Conservation (phyloP, 305 asterid genomes). For the Euphrasia arctica region DNA sequence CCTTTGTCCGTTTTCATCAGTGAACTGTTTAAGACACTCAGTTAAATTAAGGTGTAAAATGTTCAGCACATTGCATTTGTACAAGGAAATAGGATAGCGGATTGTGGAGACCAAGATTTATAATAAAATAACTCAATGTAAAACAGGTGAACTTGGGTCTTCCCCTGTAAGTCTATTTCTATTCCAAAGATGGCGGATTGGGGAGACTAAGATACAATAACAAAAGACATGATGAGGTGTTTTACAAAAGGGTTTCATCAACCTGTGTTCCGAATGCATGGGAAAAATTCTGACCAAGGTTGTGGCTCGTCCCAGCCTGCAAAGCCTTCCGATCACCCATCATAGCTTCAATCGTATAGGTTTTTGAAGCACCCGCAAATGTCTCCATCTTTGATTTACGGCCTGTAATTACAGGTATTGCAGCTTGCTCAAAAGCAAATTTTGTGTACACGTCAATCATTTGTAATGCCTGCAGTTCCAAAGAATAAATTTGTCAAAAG, state of each 20-base stretch:
- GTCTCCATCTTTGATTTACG: slow-evolving; percentile 92
- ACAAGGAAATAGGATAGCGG: slow-evolving; percentile 17
- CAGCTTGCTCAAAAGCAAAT: slow-evolving; percentile 96
- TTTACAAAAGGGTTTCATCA: slow-evolving; percentile 15
- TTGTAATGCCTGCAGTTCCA: slow-evolving; percentile 80
- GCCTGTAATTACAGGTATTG: slow-evolving; percentile 95
- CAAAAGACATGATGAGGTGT: slow-evolving; percentile 9
- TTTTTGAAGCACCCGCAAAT: slow-evolving; percentile 89
- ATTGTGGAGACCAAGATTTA: slow-evolving; percentile 8
- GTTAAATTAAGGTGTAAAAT: slow-evolving; percentile 13
- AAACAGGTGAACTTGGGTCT: neutral
- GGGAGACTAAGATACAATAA: too few relatives aligned
- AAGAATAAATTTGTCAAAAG: slow-evolving; percentile 30
- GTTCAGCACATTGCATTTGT: slow-evolving; percentile 13
- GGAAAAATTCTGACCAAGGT: slow-evolving; percentile 97
- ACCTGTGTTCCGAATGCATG: slow-evolving; percentile 95
- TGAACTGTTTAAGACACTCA: slow-evolving; percentile 47
- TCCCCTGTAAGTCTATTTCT: neutral
- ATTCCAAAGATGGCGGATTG: too few relatives aligned
- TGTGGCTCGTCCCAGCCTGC: slow-evolving; percentile 99
- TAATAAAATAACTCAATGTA: neutral
- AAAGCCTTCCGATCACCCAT: slow-evolving; percentile 98
- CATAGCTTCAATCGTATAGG: slow-evolving; percentile 98
- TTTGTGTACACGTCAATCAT: slow-evolving; percentile 86
- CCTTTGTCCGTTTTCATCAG: slow-evolving; percentile 94